A percentile compares a stretch with the other conserved stretches of the same genome.
Evolutionary conservation across 164 flowering plant species (phyloP).

Genomic region (Akebia trifoliata): DNA sequence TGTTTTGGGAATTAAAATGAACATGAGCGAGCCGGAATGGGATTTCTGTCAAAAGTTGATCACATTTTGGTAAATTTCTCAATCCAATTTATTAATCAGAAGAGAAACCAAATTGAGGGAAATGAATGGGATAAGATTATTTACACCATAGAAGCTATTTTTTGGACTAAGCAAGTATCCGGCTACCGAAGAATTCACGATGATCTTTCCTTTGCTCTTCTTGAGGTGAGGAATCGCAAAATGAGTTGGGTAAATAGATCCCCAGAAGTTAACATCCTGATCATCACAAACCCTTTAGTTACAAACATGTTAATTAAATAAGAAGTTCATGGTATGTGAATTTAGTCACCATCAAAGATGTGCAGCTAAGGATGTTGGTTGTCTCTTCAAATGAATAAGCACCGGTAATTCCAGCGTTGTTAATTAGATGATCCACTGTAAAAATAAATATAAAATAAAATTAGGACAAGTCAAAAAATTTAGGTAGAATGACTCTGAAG

Average conservation of each 20-base stretch:
- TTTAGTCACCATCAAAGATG: constrained; percentile 42
- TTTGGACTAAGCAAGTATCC: constrained; percentile 31
- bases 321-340: neutral
- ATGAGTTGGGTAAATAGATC: constrained; percentile 35
- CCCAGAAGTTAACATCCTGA: constrained; percentile 57
- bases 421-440: constrained; percentile 71
- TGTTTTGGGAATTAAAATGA: too few relatives aligned
- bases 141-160: constrained; percentile 34
- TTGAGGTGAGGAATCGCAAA: constrained; percentile 46
- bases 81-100: neutral
- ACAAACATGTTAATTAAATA: too few relatives aligned
- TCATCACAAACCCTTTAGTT: neutral
- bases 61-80: too few relatives aligned
- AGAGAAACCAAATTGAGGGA: neutral
- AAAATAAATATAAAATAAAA: neutral
- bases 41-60: too few relatives aligned
- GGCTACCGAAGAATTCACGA: constrained; percentile 30
- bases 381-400: constrained; percentile 33
- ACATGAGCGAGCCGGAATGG: too few relatives aligned
- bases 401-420: constrained; percentile 48
- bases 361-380: constrained; percentile 12
- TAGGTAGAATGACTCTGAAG: too few relatives aligned
- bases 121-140: neutral
- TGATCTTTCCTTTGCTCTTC: constrained; percentile 42
- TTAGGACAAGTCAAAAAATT: neutral